phyloP scores from a whole-genome alignment of 2,329 filamentous ascomycete genomes.

The Seiridium unicorne region DNA sequence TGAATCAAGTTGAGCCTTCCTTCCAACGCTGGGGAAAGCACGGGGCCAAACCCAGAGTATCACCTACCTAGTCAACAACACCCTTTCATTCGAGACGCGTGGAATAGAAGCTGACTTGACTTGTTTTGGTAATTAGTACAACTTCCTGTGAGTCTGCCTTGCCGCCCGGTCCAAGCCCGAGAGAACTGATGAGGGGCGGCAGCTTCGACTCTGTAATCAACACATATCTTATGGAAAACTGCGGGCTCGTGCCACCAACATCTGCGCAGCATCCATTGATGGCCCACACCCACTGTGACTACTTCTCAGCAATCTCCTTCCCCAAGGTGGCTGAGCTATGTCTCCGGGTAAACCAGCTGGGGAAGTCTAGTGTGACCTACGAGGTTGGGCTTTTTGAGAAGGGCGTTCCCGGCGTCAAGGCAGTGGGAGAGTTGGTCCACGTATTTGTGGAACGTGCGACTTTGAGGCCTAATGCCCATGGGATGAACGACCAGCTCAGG shows the following conservation, averaged over 20 bases:
- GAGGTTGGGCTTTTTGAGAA: conserved; percentile 84
- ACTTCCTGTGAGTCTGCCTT: conserved; percentile 59
- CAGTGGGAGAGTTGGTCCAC: conserved; percentile 83
- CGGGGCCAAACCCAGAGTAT: too few species aligned
- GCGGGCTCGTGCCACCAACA: conserved; percentile 67
- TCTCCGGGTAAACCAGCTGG: conserved; percentile 78
- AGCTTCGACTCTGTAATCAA: conserved; percentile 90
- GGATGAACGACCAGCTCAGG: conserved; percentile 62
- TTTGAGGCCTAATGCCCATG: conserved; percentile 62
- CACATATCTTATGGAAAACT: conserved; percentile 78
- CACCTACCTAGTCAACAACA: too few species aligned
- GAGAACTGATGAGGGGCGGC: conserved; percentile 7
- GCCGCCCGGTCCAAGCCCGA: background rate
- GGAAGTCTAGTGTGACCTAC: conserved; percentile 84
- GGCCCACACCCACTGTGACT: conserved; percentile 83
- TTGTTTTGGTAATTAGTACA: conserved; percentile 48
- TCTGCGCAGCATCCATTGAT: conserved; percentile 78
- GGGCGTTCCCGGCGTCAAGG: conserved; percentile 70
- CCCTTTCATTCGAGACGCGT: too few species aligned
- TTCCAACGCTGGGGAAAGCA: too few species aligned
- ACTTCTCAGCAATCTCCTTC: conserved; percentile 78
- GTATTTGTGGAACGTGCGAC: conserved; percentile 80
- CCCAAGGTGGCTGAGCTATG: conserved; percentile 80
- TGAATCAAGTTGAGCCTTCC: too few species aligned
- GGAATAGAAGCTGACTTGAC: too few species aligned